Conservation (phyloP, 2,329 filamentous ascomycete species). For the Penicillium concentricum region DNA sequence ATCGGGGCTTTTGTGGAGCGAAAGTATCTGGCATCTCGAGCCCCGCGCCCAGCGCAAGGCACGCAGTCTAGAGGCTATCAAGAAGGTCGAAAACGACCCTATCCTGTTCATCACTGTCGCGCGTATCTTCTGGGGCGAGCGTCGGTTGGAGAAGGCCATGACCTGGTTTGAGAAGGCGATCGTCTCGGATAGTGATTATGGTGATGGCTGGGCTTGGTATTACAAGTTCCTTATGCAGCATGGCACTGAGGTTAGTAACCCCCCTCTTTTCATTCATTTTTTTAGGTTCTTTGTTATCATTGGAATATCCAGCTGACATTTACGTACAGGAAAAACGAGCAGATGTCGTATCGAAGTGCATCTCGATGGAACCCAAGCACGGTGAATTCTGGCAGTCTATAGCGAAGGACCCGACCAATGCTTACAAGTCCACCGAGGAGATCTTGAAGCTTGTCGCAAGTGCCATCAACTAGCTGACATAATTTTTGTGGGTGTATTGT, state of each 20-base stretch:
- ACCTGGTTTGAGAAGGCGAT: slow-evolving; percentile 98
- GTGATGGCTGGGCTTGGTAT: slow-evolving; percentile 98
- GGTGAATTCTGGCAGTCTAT: slow-evolving; percentile 89
- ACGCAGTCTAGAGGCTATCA: slow-evolving; percentile 87
- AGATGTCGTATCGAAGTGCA: slow-evolving; percentile 79
- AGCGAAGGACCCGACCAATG: slow-evolving; percentile 82
- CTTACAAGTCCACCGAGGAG: slow-evolving; percentile 71
- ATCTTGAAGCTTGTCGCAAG: slow-evolving; percentile 75
- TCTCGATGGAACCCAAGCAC: slow-evolving; percentile 81
- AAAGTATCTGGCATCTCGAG: slow-evolving; percentile 95
- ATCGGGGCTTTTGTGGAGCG: slow-evolving; percentile 84
- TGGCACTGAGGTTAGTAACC: slow-evolving; percentile 66
- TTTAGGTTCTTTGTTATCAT: slow-evolving; percentile 5
- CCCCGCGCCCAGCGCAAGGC: slow-evolving; percentile 88
- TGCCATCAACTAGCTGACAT: slow-evolving; percentile 21
- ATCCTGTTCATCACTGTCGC: slow-evolving; percentile 87
- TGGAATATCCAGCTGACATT: slow-evolving; percentile 3
- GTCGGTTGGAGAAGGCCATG: slow-evolving; percentile 87
- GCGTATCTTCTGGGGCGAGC: slow-evolving; percentile 92
- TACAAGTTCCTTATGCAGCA: slow-evolving; percentile 90
- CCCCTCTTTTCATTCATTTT: background rate
- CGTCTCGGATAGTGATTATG: slow-evolving; percentile 78
- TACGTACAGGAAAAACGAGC: slow-evolving; percentile 69
- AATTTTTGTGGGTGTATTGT: slow-evolving; percentile 7
- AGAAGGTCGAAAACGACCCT: slow-evolving; percentile 92